Base-by-base conservation (phyloP, 2,329 filamentous ascomycete genomes). In the Neofusicoccum cordaticola region DNA sequence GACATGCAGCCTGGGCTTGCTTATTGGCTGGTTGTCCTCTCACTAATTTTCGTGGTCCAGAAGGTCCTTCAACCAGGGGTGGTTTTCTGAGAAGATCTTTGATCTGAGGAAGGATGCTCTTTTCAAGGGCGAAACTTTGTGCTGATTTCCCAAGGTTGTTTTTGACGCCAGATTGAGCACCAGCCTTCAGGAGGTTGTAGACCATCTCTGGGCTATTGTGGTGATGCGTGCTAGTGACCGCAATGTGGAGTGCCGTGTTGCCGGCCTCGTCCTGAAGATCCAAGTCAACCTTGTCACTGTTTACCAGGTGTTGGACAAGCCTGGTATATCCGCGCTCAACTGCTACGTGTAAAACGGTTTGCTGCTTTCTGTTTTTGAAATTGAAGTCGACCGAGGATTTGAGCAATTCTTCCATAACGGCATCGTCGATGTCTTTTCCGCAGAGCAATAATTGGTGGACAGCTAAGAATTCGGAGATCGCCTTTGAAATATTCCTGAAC, bases 251-350 rank as follows among this genome's bases (percentile, higher is more conserved):
- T 27, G 56, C 31, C 11, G 42, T 60, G 22, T 60, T 22, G 2
- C 56, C 56, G 1, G 9, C 0, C 8, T 37, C 11, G 11, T 60
- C 56, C 15, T 35, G 56, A 7, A 19, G 56, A 37, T 60, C 56
- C 22, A 60, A 6, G 12, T 60, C 56, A 11, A 60, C 56, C 6
- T 60, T 60, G 41, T 19, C 56, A 22, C 56, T 60, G 15, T 60
- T 60, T 3, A 48, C 31, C 9, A 60, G 13, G 3, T 45, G 31
- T 15, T 60, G 41, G 12, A 60, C 31, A 11, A 60, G 56, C 7
- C 42, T 60, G 9, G 17, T 19, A 19, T 19, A 6, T 7, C 42
- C 56, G 6, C 41, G 42, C 17, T 37, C 56, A 22, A 5, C 31
- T 1, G 56, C 56, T 9, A 60, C 3, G 5, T 60, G 56, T 7